phyloP scores from a whole-genome alignment of 73 alveolate genomes.

The Paramecium bursaria region DNA sequence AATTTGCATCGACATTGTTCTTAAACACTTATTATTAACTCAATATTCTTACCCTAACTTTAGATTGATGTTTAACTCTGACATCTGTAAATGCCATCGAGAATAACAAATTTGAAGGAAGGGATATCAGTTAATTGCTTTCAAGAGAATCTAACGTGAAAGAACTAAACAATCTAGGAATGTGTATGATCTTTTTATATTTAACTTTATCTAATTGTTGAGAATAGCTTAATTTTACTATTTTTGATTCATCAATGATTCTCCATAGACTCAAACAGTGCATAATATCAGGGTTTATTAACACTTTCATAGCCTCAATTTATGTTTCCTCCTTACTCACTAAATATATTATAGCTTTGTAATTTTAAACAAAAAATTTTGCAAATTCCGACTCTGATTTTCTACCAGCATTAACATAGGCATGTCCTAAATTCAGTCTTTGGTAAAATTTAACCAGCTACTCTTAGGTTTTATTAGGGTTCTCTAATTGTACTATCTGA shows the following conservation, averaged over 20 bases:
- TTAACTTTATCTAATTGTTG: slow-evolving; percentile 26
- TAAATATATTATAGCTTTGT: not conserved
- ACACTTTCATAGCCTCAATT: not conserved
- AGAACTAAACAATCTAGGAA: slow-evolving; percentile 27
- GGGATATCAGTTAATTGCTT: not conserved
- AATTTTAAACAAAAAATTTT: not conserved
- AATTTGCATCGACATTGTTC: not conserved
- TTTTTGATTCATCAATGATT: slow-evolving; percentile 38
- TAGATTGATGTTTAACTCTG: not conserved
- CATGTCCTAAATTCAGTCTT: no score
- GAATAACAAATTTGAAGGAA: not conserved
- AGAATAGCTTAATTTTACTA: not conserved
- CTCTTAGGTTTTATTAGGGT: no score
- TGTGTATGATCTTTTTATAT: slow-evolving; percentile 12
- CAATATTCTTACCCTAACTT: slow-evolving; percentile 40
- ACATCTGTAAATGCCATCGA: not conserved
- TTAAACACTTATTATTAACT: slow-evolving; percentile 9
- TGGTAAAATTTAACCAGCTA: no score
- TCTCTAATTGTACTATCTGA: no score
- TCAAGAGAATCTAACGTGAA: not conserved
- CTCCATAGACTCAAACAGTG: slow-evolving; percentile 37
- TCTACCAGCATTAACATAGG: no score
- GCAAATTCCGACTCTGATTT: not conserved
- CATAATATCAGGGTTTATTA: slow-evolving; percentile 18
- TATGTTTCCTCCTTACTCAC: not conserved